These are phyloP conservation scores for Euphrasia confusa DNA, from an alignment of 257 asterid genomes.

Conservation along the genomic window DNA sequence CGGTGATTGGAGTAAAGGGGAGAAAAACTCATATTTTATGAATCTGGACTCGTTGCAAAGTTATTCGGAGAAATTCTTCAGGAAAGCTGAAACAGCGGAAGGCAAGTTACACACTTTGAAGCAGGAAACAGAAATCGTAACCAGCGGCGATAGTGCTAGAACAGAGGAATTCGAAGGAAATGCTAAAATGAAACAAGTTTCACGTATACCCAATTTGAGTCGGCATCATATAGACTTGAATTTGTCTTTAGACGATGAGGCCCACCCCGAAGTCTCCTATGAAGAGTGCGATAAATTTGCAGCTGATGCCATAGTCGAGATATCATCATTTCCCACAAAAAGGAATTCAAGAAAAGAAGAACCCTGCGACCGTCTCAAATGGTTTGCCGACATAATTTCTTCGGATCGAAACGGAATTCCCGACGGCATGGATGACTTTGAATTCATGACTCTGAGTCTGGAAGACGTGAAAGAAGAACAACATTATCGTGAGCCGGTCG, in stretches of 20 bases:
- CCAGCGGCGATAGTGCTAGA: background rate
- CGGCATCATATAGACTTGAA: conserved; percentile 51
- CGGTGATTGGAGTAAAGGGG: conserved; percentile 24
- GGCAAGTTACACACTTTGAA: conserved; percentile 23
- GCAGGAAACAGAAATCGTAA: conserved; percentile 28
- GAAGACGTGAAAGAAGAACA: conserved; percentile 35
- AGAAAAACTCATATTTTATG: conserved; percentile 42
- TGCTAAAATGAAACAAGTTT: background rate
- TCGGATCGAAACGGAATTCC: conserved; percentile 32
- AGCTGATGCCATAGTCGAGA: conserved; percentile 60
- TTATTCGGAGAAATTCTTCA: conserved; percentile 46
- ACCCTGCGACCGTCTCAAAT: conserved; percentile 29
- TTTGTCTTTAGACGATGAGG: conserved; percentile 55
- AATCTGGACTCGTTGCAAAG: conserved; percentile 65
- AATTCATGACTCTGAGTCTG: conserved; percentile 56
- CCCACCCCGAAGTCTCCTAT: conserved; percentile 19
- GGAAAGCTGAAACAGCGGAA: conserved; percentile 29
- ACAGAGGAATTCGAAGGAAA: background rate
- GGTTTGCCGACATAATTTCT: conserved; percentile 53
- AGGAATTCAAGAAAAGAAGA: conserved; percentile 4
- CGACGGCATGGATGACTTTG: conserved; percentile 55
- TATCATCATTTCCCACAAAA: conserved; percentile 30
- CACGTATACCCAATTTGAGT: conserved; percentile 28
- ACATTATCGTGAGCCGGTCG: background rate
- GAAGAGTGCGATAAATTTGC: conserved; percentile 49